These are phyloP conservation scores for Yamadazyma nakazawae DNA, from an alignment of 805 yeast genomes.

Conservation along the genomic window DNA sequence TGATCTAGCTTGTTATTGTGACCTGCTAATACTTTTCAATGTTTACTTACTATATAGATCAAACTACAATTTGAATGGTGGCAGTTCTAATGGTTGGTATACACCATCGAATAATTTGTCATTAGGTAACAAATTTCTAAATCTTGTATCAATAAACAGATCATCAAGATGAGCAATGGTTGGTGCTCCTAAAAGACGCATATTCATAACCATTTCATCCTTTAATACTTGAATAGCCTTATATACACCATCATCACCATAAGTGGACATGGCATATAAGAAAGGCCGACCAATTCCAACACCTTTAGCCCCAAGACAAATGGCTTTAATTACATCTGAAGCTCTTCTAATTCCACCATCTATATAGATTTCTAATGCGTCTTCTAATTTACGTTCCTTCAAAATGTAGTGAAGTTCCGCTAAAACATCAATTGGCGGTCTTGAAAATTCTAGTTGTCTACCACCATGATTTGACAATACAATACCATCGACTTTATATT, in stretches of 20 bases:
- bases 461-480: slow-evolving; percentile 76
- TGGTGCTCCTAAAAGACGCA: slow-evolving; percentile 64
- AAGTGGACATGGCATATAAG: slow-evolving; percentile 72
- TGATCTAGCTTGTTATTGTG: too few species aligned
- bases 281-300: slow-evolving; percentile 77
- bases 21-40: background rate
- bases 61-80: slow-evolving; percentile 41
- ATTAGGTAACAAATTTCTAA: slow-evolving; percentile 44
- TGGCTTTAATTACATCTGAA: slow-evolving; percentile 71
- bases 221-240: slow-evolving; percentile 61
- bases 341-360: slow-evolving; percentile 82
- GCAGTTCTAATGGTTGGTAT: slow-evolving; percentile 54
- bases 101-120: slow-evolving; percentile 55
- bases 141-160: slow-evolving; percentile 55
- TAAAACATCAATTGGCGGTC: slow-evolving; percentile 60
- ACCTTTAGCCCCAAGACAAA: slow-evolving; percentile 74
- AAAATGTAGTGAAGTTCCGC: slow-evolving; percentile 50
- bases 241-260: slow-evolving; percentile 71
- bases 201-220: slow-evolving; percentile 59
- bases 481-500: slow-evolving; percentile 59
- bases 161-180: slow-evolving; percentile 52
- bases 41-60: background rate
- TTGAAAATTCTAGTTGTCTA: slow-evolving; percentile 60
- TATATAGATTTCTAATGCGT: slow-evolving; percentile 58
- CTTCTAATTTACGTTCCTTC: slow-evolving; percentile 36